phyloP scores from a whole-genome alignment of 1,139 yeast species.

The Geotrichum reessii region DNA sequence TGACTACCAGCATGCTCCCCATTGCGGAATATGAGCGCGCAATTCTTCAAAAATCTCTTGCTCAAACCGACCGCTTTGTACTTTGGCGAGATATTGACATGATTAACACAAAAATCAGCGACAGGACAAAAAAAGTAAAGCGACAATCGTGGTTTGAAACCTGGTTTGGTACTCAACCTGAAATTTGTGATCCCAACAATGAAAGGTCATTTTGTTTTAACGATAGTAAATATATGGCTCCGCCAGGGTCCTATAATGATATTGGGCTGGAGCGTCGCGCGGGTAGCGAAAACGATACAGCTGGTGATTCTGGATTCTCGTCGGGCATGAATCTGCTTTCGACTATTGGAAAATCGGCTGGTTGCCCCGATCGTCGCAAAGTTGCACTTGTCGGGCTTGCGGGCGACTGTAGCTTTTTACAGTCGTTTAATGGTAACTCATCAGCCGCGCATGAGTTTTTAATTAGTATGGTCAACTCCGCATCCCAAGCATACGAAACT shows the following conservation, averaged over 20 bases:
- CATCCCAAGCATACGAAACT: slow-evolving; percentile 35
- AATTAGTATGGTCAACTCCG: slow-evolving; percentile 35
- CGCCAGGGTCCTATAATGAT: neutral
- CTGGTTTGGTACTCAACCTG: neutral
- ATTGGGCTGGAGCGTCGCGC: slow-evolving; percentile 10
- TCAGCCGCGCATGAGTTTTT: slow-evolving; percentile 33
- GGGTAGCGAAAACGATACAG: slow-evolving; percentile 25
- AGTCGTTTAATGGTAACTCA: slow-evolving; percentile 29
- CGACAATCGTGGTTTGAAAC: neutral
- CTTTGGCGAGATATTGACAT: slow-evolving; percentile 35
- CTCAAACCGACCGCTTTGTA: slow-evolving; percentile 20
- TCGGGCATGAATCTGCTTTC: slow-evolving; percentile 29
- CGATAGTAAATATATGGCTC: neutral
- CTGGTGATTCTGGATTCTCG: slow-evolving; percentile 27
- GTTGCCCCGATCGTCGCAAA: slow-evolving; percentile 35
- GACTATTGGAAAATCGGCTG: slow-evolving; percentile 34
- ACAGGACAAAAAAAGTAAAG: neutral
- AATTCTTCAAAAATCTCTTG: slow-evolving; percentile 15
- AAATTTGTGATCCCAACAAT: neutral
- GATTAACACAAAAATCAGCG: slow-evolving; percentile 25
- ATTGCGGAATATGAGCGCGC: slow-evolving; percentile 20
- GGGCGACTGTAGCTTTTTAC: slow-evolving; percentile 37
- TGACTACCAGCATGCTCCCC: neutral
- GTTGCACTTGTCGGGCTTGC: slow-evolving; percentile 38
- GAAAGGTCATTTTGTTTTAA: neutral